Percentiles rank a stretch among this genome's conserved stretches.
Conservation (phyloP, 805 yeast species). For the Wickerhamiella azyma region DNA sequence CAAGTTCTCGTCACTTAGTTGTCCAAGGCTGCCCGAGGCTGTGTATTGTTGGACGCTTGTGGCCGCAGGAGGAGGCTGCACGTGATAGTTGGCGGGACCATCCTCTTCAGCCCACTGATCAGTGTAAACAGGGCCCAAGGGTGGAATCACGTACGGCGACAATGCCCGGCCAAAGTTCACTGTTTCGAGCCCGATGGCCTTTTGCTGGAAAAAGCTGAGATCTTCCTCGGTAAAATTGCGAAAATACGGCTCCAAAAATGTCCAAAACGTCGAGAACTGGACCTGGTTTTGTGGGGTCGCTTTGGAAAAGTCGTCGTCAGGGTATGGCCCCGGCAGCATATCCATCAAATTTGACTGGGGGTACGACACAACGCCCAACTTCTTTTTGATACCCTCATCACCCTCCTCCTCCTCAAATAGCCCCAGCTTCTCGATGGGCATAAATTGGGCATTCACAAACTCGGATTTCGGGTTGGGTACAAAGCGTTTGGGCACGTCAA, state of each 20-base stretch:
- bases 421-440: conserved; percentile 56
- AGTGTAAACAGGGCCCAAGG: conserved; percentile 67
- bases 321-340: conserved; percentile 75
- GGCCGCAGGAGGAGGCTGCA: conserved; percentile 16
- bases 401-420: conserved; percentile 58
- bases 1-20: conserved; percentile 23
- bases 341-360: conserved; percentile 67
- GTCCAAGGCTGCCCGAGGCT: conserved; percentile 13
- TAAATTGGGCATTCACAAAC: conserved; percentile 54
- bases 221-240: conserved; percentile 72
- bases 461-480: conserved; percentile 60
- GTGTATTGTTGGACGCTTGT: conserved; percentile 7
- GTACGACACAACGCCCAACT: conserved; percentile 80
- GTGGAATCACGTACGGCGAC: conserved; percentile 69
- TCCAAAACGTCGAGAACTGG: conserved; percentile 74
- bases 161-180: conserved; percentile 21
- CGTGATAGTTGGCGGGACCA: conserved; percentile 29
- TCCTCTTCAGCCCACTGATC: conserved; percentile 85
- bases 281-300: conserved; percentile 72
- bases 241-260: conserved; percentile 76
- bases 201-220: conserved; percentile 51
- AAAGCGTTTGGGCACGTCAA: conserved; percentile 21
- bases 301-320: conserved; percentile 72
- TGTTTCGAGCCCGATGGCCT: conserved; percentile 32
- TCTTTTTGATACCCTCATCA: conserved; percentile 55